phyloP scores from a whole-genome alignment of 495 filamentous ascomycete genomes.

The Penicillium paxilli region DNA sequence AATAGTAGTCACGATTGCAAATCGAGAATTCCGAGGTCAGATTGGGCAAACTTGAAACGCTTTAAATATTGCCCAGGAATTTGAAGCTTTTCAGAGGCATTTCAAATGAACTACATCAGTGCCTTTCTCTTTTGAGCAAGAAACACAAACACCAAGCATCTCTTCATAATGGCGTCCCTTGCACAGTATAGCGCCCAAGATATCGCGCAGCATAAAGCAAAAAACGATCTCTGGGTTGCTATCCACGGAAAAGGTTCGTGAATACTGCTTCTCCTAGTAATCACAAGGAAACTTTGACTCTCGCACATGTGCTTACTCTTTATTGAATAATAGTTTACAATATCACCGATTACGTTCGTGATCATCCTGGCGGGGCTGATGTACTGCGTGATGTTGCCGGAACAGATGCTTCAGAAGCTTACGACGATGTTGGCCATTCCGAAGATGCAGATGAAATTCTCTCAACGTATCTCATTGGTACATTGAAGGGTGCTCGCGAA shows the following conservation, averaged over 20 bases:
- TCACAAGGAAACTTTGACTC: no score
- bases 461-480: conserved; percentile 30
- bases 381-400: conserved; percentile 51
- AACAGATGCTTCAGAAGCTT: conserved; percentile 50
- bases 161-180: conserved; percentile 7
- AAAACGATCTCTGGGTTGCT: conserved; percentile 49
- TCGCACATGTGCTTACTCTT: neutral
- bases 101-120: no score
- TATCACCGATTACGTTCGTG: conserved; percentile 48
- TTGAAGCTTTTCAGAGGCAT: neutral
- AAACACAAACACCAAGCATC: neutral
- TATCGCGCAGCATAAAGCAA: conserved; percentile 45
- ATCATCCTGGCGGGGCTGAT: conserved; percentile 56
- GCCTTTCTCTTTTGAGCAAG: no score
- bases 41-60: neutral
- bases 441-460: conserved; percentile 42
- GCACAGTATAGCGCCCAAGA: conserved; percentile 37
- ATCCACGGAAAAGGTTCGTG: conserved; percentile 52
- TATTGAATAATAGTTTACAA: conserved; percentile 44
- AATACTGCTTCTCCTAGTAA: no score
- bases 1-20: no score
- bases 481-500: conserved; percentile 28
- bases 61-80: neutral
- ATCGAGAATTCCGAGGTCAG: neutral
- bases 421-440: conserved; percentile 55